Conservation (phyloP, 345 rosid species). For the Dimocarpus longan region DNA sequence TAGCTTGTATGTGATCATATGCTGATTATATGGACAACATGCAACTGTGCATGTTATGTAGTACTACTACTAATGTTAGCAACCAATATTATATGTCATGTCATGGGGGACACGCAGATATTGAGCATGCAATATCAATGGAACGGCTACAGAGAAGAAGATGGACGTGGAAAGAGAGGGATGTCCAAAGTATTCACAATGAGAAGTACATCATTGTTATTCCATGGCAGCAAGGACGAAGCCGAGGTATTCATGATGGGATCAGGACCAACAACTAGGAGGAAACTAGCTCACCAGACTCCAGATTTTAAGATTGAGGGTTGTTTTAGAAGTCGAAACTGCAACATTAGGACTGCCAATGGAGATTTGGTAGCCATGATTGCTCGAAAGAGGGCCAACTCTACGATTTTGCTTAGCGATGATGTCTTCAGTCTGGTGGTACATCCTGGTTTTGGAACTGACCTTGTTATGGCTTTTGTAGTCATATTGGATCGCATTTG, state of each 20-base stretch:
- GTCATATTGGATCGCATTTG: slow-evolving; percentile 52
- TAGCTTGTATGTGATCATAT: too few relatives aligned
- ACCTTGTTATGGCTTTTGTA: slow-evolving; percentile 50
- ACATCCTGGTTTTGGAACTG: slow-evolving; percentile 39
- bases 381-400: slow-evolving; percentile 36
- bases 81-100: too few relatives aligned
- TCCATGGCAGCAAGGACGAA: slow-evolving; percentile 19
- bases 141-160: slow-evolving; percentile 49
- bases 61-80: too few relatives aligned
- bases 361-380: slow-evolving; percentile 39
- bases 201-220: slow-evolving; percentile 35
- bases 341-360: slow-evolving; percentile 22
- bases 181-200: slow-evolving; percentile 40
- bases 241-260: slow-evolving; percentile 44
- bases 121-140: slow-evolving; percentile 47
- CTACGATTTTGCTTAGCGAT: slow-evolving; percentile 39
- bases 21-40: too few relatives aligned
- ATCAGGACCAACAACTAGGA: not conserved
- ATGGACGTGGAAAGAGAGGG: slow-evolving; percentile 9
- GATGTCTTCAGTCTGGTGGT: slow-evolving; percentile 54
- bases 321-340: slow-evolving; percentile 38
- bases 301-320: slow-evolving; percentile 53
- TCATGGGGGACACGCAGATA: slow-evolving; percentile 19
- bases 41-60: too few relatives aligned
- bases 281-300: not conserved